Evolutionary conservation across 2,329 filamentous ascomycete species (phyloP).

Genomic region (Claviceps spartinae): DNA sequence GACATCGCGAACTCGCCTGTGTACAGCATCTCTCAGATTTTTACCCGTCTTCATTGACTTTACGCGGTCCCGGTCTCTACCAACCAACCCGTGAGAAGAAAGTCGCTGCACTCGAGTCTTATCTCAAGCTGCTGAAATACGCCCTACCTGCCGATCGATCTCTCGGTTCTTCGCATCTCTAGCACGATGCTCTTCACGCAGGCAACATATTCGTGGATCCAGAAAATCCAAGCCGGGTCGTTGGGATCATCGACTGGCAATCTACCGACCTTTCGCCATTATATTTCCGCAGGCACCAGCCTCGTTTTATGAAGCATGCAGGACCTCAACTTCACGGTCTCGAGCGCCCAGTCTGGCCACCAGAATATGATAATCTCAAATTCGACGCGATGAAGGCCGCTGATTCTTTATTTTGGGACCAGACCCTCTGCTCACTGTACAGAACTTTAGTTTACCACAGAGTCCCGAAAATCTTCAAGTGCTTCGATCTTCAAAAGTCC

Average conservation of each 20-base stretch:
- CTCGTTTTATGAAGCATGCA: not conserved
- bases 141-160: not conserved
- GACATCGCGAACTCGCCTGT: not conserved
- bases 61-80: too few relatives aligned
- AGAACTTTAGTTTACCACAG: too few relatives aligned
- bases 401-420: too few relatives aligned
- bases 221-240: not conserved
- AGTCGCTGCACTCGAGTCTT: not conserved
- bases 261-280: not conserved
- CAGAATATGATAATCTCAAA: too few relatives aligned
- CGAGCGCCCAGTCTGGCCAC: too few relatives aligned
- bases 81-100: not conserved
- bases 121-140: not conserved
- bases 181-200: not conserved
- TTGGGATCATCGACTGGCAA: not conserved
- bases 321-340: too few relatives aligned
- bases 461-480: too few relatives aligned
- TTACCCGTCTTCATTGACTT: too few relatives aligned
- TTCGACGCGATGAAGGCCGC: too few relatives aligned
- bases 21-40: too few relatives aligned
- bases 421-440: too few relatives aligned
- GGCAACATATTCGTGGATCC: not conserved
- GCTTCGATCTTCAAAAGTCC: too few relatives aligned
- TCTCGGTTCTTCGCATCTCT: not conserved
- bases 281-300: not conserved